Conservation (phyloP, 331 rosid genomes). For the Malus hybrid region DNA sequence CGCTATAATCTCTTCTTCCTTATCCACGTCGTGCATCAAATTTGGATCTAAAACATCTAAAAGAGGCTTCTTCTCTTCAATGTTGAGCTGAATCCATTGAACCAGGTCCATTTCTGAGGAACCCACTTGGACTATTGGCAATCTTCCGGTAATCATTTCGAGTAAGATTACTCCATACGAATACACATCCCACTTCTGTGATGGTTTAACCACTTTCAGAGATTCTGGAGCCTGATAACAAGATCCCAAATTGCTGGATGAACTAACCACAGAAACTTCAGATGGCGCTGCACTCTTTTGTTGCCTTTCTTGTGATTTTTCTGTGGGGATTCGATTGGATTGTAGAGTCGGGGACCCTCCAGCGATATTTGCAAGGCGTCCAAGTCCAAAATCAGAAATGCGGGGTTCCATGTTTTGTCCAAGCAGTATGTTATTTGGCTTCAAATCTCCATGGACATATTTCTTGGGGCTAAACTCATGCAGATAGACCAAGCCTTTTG, state of each 20-base stretch:
- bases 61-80: slow-evolving; percentile 89
- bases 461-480: slow-evolving; percentile 96
- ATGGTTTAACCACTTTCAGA: slow-evolving; percentile 78
- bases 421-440: slow-evolving; percentile 75
- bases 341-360: slow-evolving; percentile 81
- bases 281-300: slow-evolving; percentile 45
- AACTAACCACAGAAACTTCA: slow-evolving; percentile 28
- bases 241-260: slow-evolving; percentile 35
- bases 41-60: slow-evolving; percentile 73
- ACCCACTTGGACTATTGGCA: slow-evolving; percentile 67
- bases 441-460: slow-evolving; percentile 90
- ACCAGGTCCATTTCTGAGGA: slow-evolving; percentile 87
- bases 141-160: slow-evolving; percentile 78
- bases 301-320: slow-evolving; percentile 62
- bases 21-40: slow-evolving; percentile 56
- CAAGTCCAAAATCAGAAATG: slow-evolving; percentile 90
- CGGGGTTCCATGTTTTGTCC: slow-evolving; percentile 74
- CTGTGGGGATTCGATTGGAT: slow-evolving; percentile 57
- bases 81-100: slow-evolving; percentile 87
- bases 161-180: slow-evolving; percentile 87
- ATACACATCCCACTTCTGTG: slow-evolving; percentile 96
- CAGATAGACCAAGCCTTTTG: slow-evolving; percentile 76
- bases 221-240: slow-evolving; percentile 89
- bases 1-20: slow-evolving; percentile 74
- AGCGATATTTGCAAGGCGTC: slow-evolving; percentile 85